A percentile compares a stretch with the other conserved stretches of the same genome.
Evolutionary conservation across 1,139 yeast species (phyloP).

Genomic region (Debaryomyces singareniensis): DNA sequence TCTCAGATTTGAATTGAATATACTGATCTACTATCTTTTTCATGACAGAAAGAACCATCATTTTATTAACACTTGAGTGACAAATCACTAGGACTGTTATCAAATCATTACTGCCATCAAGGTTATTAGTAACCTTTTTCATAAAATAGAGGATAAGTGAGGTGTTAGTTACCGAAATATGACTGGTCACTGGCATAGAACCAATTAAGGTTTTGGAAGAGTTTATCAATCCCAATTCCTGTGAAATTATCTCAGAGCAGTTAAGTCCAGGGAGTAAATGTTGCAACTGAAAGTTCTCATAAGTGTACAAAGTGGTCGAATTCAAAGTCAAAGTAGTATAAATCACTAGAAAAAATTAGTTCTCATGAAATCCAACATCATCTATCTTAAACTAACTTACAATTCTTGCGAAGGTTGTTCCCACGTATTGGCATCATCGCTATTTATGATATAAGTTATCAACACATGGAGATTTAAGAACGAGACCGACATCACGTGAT

Average conservation of each 20-base stretch:
- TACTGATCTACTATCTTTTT: conserved; percentile 47
- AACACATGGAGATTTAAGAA: not conserved
- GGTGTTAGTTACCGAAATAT: conserved; percentile 21
- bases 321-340: conserved; percentile 45
- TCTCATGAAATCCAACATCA: conserved; percentile 8
- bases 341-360: conserved; percentile 20
- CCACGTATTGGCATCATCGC: not conserved
- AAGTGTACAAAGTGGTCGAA: conserved; percentile 51
- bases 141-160: conserved; percentile 41
- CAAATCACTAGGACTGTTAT: conserved; percentile 45
- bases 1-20: conserved; percentile 31
- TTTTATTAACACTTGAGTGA: conserved; percentile 36
- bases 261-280: conserved; percentile 35
- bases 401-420: not conserved
- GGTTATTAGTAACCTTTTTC: conserved; percentile 36
- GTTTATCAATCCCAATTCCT: conserved; percentile 48
- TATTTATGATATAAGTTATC: not conserved
- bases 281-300: conserved; percentile 41
- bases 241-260: conserved; percentile 50
- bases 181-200: conserved; percentile 30
- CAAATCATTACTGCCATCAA: conserved; percentile 43
- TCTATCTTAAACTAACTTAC: not conserved
- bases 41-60: conserved; percentile 40
- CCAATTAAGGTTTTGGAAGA: conserved; percentile 42
- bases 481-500: not conserved